A percentile compares a stretch with the other conserved stretches of the same genome.
phyloP scores from a whole-genome alignment of 1,284 basidiomycete genomes.

The Boletellus deceptivus region DNA sequence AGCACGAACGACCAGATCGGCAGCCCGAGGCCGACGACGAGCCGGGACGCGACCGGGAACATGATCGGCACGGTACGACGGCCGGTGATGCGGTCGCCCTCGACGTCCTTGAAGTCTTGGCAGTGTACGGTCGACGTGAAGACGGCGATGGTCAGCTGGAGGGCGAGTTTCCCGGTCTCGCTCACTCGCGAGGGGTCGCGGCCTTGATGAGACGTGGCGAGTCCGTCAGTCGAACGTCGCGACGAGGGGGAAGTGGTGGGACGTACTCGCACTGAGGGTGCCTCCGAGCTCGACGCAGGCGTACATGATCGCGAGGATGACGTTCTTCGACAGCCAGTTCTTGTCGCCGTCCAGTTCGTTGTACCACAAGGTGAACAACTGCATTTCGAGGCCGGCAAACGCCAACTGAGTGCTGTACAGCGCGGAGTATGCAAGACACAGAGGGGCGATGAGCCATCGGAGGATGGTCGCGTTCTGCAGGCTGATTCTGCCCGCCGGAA shows the following conservation, averaged over 20 bases:
- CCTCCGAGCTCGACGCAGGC: constrained; percentile 38
- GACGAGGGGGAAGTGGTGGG: too few species aligned
- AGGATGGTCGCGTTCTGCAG: constrained; percentile 31
- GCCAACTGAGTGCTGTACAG: constrained; percentile 31
- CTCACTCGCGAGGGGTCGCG: constrained; percentile 9
- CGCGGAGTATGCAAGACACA: constrained; percentile 35
- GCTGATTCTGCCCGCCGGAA: constrained; percentile 39
- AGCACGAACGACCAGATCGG: constrained; percentile 26
- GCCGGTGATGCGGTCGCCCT: constrained; percentile 35
- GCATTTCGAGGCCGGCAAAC: constrained; percentile 34
- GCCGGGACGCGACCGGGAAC: constrained; percentile 30
- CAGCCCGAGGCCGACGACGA: constrained; percentile 6
- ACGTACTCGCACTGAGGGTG: constrained; percentile 37
- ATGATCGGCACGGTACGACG: constrained; percentile 38
- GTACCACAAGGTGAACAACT: constrained; percentile 34
- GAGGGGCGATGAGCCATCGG: constrained; percentile 37
- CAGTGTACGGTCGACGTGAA: constrained; percentile 40
- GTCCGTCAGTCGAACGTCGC: background rate
- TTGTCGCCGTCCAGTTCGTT: constrained; percentile 38
- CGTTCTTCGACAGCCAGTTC: constrained; percentile 37
- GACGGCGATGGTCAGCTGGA: constrained; percentile 28
- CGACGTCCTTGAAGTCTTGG: constrained; percentile 41
- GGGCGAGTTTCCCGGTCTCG: constrained; percentile 24
- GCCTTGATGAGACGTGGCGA: background rate
- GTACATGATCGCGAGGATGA: constrained; percentile 38